phyloP scores from a whole-genome alignment of 2,329 filamentous ascomycete species.

The Colletotrichum lini region DNA sequence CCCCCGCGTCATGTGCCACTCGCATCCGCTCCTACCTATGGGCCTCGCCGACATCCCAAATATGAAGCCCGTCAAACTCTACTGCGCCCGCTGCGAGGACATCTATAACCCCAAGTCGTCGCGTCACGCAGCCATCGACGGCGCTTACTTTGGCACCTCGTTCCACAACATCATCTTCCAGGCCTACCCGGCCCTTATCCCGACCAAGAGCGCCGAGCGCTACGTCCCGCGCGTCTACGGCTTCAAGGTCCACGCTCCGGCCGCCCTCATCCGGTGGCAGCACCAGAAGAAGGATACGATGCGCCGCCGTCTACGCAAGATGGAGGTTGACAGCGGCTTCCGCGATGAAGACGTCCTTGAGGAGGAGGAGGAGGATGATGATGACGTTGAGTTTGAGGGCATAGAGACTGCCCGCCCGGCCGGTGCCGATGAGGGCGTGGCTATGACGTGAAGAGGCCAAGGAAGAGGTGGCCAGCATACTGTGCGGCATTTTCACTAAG shows the following conservation, averaged over 20 bases:
- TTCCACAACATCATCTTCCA: slow-evolving; percentile 99
- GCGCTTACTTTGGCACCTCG: slow-evolving; percentile 96
- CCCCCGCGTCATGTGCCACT: slow-evolving; percentile 94
- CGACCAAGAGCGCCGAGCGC: slow-evolving; percentile 85
- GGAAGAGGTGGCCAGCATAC: background rate
- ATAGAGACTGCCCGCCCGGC: slow-evolving; percentile 50
- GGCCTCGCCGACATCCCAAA: slow-evolving; percentile 92
- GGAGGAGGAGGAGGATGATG: slow-evolving; percentile 76
- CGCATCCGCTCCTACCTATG: slow-evolving; percentile 94
- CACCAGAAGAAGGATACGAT: slow-evolving; percentile 84
- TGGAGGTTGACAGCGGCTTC: slow-evolving; percentile 85
- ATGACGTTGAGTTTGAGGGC: slow-evolving; percentile 58
- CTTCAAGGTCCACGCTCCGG: slow-evolving; percentile 93
- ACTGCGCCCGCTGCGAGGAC: slow-evolving; percentile 97
- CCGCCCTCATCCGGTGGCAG: slow-evolving; percentile 93
- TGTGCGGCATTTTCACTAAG: background rate
- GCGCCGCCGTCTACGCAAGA: slow-evolving; percentile 79
- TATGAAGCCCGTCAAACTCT: slow-evolving; percentile 93
- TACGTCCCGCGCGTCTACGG: slow-evolving; percentile 94
- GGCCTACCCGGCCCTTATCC: slow-evolving; percentile 92
- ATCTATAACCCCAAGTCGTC: slow-evolving; percentile 99
- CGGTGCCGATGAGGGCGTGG: slow-evolving; percentile 37
- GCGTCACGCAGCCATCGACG: slow-evolving; percentile 94
- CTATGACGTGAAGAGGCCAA: slow-evolving; percentile 18
- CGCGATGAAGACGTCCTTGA: slow-evolving; percentile 75